Percentiles rank a stretch among this genome's conserved stretches.
phyloP scores from a whole-genome alignment of 2,329 filamentous ascomycete species.

The Raffaelea deltoideospora region DNA sequence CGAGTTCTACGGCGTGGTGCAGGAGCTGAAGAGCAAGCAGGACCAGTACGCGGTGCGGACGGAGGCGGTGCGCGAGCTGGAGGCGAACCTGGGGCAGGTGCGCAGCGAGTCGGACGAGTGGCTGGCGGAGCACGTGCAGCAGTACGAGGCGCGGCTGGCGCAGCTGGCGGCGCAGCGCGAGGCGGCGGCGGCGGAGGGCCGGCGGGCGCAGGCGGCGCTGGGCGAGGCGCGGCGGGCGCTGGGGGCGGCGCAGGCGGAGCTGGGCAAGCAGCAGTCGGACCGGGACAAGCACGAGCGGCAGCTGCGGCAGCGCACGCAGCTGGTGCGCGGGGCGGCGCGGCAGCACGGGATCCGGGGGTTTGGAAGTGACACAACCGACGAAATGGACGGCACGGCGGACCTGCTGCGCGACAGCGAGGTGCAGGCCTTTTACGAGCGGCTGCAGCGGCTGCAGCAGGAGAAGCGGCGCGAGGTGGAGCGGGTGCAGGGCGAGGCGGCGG shows the following conservation, averaged over 20 bases:
- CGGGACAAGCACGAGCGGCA: constrained; percentile 79
- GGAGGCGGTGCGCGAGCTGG: constrained; percentile 54
- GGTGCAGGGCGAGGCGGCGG: constrained; percentile 55
- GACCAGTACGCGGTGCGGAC: constrained; percentile 58
- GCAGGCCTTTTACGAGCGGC: constrained; percentile 59
- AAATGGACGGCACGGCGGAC: constrained; percentile 44
- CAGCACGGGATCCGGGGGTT: constrained; percentile 67
- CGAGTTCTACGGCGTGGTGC: constrained; percentile 58
- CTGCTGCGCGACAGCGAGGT: constrained; percentile 62
- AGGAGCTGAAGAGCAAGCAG: constrained; percentile 59
- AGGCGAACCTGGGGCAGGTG: constrained; percentile 59
- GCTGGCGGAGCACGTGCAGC: constrained; percentile 53
- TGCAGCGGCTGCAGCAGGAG: constrained; percentile 60
- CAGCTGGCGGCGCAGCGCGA: constrained; percentile 50
- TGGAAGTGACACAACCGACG: too few relatives aligned
- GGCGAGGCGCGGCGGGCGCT: constrained; percentile 27
- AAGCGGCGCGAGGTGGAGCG: constrained; percentile 60
- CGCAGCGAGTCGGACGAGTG: constrained; percentile 57
- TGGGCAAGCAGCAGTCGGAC: constrained; percentile 70
- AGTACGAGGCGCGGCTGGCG: constrained; percentile 63
- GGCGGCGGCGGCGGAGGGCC: constrained; percentile 47
- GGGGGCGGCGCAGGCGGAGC: constrained; percentile 42
- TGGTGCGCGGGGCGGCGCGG: constrained; percentile 66
- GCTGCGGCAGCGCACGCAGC: constrained; percentile 50
- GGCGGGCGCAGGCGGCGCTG: constrained; percentile 41